phyloP scores from a whole-genome alignment of 192 early-diverging fungal species.

The Kickxella alabastrina region DNA sequence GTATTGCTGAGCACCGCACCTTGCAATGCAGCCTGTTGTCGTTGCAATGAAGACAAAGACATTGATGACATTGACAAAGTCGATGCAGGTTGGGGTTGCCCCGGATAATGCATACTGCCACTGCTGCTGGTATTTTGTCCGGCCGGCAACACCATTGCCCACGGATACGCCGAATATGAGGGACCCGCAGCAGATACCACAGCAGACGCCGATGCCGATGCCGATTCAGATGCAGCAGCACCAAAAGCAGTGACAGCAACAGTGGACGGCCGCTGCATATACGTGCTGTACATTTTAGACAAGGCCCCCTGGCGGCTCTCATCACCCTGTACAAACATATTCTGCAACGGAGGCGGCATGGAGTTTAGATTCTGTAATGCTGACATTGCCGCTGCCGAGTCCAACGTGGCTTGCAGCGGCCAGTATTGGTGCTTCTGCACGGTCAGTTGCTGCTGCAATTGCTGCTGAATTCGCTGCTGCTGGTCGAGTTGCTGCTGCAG shows the following conservation, averaged over 20 bases:
- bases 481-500: slow-evolving; percentile 32
- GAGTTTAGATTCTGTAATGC: slow-evolving; percentile 1
- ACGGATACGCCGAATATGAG: slow-evolving; percentile 4
- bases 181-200: not conserved
- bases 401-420: not conserved
- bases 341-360: too few relatives aligned
- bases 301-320: too few relatives aligned
- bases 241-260: not conserved
- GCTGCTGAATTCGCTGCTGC: slow-evolving; percentile 27
- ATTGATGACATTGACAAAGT: slow-evolving; percentile 3
- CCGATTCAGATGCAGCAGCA: not conserved
- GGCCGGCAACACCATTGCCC: slow-evolving; percentile 3
- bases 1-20: too few relatives aligned
- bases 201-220: not conserved
- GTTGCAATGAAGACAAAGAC: slow-evolving; percentile 2
- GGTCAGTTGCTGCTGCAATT: slow-evolving; percentile 18
- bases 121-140: slow-evolving; percentile 1
- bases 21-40: too few relatives aligned
- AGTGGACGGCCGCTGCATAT: not conserved
- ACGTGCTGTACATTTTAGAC: too few relatives aligned
- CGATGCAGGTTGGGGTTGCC: not conserved
- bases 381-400: slow-evolving; percentile 6
- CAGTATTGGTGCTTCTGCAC: slow-evolving; percentile 3
- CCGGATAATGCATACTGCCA: slow-evolving; percentile 4
- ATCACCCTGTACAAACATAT: too few relatives aligned